These are phyloP conservation scores for Rhodamnia argentea DNA, from an alignment of 345 rosid genomes.

Conservation along the genomic window DNA sequence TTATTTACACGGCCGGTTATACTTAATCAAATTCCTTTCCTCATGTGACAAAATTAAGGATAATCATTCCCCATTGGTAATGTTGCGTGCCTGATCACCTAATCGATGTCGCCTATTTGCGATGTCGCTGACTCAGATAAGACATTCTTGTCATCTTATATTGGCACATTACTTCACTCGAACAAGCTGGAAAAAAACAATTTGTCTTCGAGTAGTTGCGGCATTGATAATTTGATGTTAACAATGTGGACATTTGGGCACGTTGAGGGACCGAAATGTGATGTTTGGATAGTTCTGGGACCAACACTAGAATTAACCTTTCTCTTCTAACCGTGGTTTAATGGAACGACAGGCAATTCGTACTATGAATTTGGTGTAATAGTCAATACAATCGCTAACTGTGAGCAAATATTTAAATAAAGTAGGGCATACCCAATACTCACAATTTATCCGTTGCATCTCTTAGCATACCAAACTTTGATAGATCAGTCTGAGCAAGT, in stretches of 20 bases:
- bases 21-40: not conserved
- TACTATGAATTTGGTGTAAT: not conserved
- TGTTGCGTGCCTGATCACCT: not conserved
- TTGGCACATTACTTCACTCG: not conserved
- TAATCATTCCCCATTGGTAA: not conserved
- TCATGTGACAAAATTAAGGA: not conserved
- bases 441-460: not conserved
- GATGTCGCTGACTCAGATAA: not conserved
- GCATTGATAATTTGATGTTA: not conserved
- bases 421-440: not conserved
- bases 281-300: not conserved
- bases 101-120: not conserved
- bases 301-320: not conserved
- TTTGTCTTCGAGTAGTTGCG: not conserved
- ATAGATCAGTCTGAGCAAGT: not conserved
- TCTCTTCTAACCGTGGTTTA: not conserved
- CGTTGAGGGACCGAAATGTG: not conserved
- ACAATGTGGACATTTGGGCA: not conserved
- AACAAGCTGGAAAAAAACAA: not conserved
- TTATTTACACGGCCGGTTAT: not conserved
- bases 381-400: not conserved
- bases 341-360: not conserved
- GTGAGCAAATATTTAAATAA: not conserved
- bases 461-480: not conserved
- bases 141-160: not conserved